Evolutionary conservation across 352 stramenopile species (phyloP), one percentile per base, ranked within the genome.

Genomic region (Globisporangium polare): DNA sequence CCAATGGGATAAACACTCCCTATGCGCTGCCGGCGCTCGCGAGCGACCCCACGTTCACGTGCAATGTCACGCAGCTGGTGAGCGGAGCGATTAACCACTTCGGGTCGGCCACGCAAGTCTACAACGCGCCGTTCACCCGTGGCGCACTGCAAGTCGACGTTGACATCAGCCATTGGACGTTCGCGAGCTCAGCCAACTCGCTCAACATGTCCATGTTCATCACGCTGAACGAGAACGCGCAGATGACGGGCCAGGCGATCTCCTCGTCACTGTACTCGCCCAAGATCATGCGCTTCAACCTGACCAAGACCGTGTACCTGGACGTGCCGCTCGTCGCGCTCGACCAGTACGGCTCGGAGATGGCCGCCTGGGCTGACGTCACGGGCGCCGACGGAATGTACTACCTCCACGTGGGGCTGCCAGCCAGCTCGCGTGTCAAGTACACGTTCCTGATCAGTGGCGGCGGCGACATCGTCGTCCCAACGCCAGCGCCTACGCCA

Each of bases 311-410:
- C 13, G 37, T 42, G 10, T 42, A 42, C 37, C 37, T 42, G 37
- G 37, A 42, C 13, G 10, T 42, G 37, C 37, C 37, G 37, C 37
- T 42, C 37, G 37, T 42, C 37, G 9, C 37, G 37, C 2, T 42
- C 13, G 13, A 42, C 37, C 2, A 42, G 12, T 5, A 5, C 5
- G 37, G 37, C n/a, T 1, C 10, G 37, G 10, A n/a, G 2, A 12
- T 42, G 12, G 5, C 1, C 37, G 37, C 37, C 2, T n/a, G 37
- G 37, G 37, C 5, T 5, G 37, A 42, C 10, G 1, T 42, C 2
- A 5, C 5, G 1, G 37, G 37, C 13, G 13, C 37, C 8, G 65
- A 62, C 26, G 69, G 55, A 27, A 69, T 55, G n/a, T 61, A 51
- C 22, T 24, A 24, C 10, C 37, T 61, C 20, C 22, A 49, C 10